Conservation (phyloP, 1,284 basidiomycete species). For the Porodaedalea pini region DNA sequence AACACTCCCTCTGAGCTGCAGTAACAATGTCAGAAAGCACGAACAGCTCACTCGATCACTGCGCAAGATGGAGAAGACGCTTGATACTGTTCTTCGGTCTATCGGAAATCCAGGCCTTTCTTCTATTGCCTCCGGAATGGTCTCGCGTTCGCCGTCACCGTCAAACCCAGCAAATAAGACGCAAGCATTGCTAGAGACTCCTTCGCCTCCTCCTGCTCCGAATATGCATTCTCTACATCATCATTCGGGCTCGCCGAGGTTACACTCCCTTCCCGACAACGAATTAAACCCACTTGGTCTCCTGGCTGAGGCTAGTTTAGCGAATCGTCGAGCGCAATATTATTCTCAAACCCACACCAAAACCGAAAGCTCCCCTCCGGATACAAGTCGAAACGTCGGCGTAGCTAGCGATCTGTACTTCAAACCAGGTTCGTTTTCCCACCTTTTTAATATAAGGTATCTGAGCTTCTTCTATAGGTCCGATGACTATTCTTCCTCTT, state of each 20-base stretch:
- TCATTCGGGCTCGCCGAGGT: conserved; percentile 59
- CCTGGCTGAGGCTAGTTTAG: conserved; percentile 86
- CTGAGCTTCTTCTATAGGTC: conserved; percentile 47
- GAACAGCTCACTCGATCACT: conserved; percentile 86
- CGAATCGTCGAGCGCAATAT: conserved; percentile 65
- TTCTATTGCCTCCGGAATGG: conserved; percentile 66
- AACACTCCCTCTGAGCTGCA: conserved; percentile 27
- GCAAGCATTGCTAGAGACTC: conserved; percentile 57
- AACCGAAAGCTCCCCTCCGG: conserved; percentile 7
- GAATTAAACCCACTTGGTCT: conserved; percentile 86
- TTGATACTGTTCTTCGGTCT: conserved; percentile 82
- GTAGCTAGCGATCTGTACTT: conserved; percentile 93
- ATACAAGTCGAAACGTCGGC: conserved; percentile 50
- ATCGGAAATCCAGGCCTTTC: conserved; percentile 70
- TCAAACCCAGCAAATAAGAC: conserved; percentile 47
- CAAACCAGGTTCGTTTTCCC: conserved; percentile 70
- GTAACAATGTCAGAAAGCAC: conserved; percentile 63
- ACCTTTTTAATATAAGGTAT: no score
- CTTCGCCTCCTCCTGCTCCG: conserved; percentile 47
- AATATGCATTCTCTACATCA: conserved; percentile 23
- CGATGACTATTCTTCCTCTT: conserved; percentile 83
- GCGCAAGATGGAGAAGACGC: conserved; percentile 87
- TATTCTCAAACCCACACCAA: conserved; percentile 21
- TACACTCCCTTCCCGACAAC: conserved; percentile 90
- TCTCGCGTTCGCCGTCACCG: conserved; percentile 79